phyloP scores from a whole-genome alignment of 108 stramenopile species.

The Schizochytrium sp. region DNA sequence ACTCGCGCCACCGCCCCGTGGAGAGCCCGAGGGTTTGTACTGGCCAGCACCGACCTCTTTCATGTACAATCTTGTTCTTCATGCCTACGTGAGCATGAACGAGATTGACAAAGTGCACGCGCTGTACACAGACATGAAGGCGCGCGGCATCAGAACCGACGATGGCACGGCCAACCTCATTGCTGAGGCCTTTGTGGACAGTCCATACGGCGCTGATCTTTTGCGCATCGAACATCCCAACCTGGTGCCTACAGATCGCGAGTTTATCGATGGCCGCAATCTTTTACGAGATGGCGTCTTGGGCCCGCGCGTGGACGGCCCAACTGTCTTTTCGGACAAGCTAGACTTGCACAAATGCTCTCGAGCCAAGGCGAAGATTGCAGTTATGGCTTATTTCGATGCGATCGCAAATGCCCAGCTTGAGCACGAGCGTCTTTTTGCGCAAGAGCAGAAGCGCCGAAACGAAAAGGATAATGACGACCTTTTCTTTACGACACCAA shows the following conservation, averaged over 20 bases:
- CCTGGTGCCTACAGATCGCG: background rate
- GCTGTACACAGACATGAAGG: constrained; percentile 12
- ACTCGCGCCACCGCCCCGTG: background rate
- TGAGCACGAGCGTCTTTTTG: background rate
- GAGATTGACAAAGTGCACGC: background rate
- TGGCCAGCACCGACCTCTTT: background rate
- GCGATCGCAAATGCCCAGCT: background rate
- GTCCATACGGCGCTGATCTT: background rate
- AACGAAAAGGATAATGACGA: background rate
- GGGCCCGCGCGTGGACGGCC: background rate
- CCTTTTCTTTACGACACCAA: background rate
- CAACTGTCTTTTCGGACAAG: background rate
- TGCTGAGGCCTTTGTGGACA: background rate
- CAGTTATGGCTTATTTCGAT: background rate
- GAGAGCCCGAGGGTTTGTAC: no score
- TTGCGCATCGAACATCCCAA: background rate
- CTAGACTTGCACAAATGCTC: background rate
- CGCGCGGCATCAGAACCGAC: background rate
- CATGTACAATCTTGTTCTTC: background rate
- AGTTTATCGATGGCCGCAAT: background rate
- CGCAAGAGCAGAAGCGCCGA: background rate
- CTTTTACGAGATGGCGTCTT: background rate
- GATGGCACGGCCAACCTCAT: background rate
- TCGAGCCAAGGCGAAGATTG: background rate
- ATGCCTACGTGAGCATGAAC: background rate